A percentile compares a stretch with the other conserved stretches of the same genome.
Conservation (phyloP, 139 green algal genomes). For the Micromonas commoda region DNA sequence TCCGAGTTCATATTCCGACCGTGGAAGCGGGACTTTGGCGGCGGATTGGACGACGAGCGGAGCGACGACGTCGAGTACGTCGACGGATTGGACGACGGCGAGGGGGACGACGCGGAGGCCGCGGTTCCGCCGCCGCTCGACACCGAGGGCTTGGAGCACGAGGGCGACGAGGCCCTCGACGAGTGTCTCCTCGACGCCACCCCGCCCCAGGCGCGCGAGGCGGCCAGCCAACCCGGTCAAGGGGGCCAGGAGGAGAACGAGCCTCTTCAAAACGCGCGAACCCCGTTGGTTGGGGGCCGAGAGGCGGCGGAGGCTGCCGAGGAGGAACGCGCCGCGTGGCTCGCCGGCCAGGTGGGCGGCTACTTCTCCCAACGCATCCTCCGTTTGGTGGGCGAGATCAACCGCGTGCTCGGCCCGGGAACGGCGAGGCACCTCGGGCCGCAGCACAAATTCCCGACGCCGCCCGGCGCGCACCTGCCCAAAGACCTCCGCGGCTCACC, state of each 20-base stretch:
- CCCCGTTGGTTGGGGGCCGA: no score
- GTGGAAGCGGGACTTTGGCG: constrained; percentile 52
- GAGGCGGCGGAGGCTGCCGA: constrained; percentile 38
- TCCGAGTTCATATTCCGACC: constrained; percentile 81
- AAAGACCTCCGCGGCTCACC: constrained; percentile 65
- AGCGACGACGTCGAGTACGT: not conserved
- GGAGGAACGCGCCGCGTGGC: constrained; percentile 51
- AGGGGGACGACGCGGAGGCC: constrained; percentile 14
- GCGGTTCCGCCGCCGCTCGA: not conserved
- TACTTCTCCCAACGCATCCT: constrained; percentile 68
- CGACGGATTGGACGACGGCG: not conserved
- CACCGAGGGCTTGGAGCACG: not conserved
- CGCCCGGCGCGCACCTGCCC: constrained; percentile 66
- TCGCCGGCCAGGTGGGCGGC: constrained; percentile 40
- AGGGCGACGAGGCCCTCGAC: not conserved
- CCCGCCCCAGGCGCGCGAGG: not conserved
- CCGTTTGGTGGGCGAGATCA: constrained; percentile 39
- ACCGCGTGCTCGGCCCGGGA: constrained; percentile 35
- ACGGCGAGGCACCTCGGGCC: constrained; percentile 2
- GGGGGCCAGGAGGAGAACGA: not conserved
- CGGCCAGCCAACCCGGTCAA: not conserved
- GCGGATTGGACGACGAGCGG: not conserved
- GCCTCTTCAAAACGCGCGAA: no score
- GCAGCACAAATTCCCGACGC: constrained; percentile 64
- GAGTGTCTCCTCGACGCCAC: not conserved